Percentiles rank a stretch among this genome's conserved stretches.
phyloP scores from a whole-genome alignment of 441 rosid genomes.

The Pelargonium myrrhifolium region DNA sequence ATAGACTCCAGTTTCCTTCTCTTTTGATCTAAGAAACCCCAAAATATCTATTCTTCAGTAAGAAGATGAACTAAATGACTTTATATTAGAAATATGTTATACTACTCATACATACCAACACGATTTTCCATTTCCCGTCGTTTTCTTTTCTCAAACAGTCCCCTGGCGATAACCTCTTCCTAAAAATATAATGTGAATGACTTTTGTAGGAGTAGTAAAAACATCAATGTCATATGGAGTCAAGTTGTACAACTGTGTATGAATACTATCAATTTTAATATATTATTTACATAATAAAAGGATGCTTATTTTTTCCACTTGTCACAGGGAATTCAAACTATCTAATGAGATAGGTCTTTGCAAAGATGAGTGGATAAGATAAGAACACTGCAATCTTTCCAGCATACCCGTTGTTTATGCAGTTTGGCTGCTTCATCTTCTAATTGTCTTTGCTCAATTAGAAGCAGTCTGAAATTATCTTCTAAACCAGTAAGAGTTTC shows the following conservation, averaged over 20 bases:
- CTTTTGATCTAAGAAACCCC: constrained; percentile 45
- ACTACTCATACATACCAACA: constrained; percentile 33
- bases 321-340: neutral
- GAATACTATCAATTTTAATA: neutral
- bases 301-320: constrained; percentile 5
- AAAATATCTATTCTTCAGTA: neutral
- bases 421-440: constrained; percentile 72
- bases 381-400: constrained; percentile 8
- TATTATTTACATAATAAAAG: neutral
- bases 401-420: constrained; percentile 58
- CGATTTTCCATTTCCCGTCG: constrained; percentile 48
- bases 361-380: neutral
- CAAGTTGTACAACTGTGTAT: neutral
- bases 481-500: constrained; percentile 37
- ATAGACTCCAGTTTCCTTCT: constrained; percentile 51
- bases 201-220: constrained; percentile 1
- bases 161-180: constrained; percentile 55
- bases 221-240: constrained; percentile 7
- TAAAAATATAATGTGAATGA: constrained; percentile 21
- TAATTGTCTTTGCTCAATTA: constrained; percentile 47
- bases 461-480: constrained; percentile 39
- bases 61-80: constrained; percentile 7
- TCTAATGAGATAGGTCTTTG: neutral
- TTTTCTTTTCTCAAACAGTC: constrained; percentile 40
- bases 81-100: constrained; percentile 9